phyloP scores from a whole-genome alignment of 139 green algal species.

The Ettlia oleoabundans region DNA sequence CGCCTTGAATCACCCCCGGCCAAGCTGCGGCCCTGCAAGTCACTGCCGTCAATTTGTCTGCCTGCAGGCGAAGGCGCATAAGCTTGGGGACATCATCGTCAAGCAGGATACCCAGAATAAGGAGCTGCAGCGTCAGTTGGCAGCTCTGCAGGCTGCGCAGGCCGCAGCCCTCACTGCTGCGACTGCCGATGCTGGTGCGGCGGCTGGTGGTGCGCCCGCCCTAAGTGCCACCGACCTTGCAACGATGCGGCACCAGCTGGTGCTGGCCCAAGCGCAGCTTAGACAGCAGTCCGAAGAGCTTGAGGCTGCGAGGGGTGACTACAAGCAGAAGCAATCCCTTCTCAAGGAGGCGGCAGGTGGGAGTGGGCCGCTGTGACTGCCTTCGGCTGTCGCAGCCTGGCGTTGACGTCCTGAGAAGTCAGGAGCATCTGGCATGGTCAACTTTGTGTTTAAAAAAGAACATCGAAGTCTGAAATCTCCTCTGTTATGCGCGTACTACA shows the following conservation, averaged over 20 bases:
- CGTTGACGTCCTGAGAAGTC: no score
- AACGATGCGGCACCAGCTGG: conserved; percentile 21
- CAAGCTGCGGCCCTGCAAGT: not conserved
- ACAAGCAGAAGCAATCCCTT: conserved; percentile 5
- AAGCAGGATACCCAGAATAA: conserved; percentile 5
- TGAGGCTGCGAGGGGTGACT: not conserved
- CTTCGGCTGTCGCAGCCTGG: no score
- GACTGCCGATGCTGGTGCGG: not conserved
- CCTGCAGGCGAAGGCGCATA: conserved; percentile 30
- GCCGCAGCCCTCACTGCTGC: conserved; percentile 6
- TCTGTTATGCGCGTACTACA: no score
- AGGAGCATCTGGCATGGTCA: no score
- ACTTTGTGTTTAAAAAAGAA: no score
- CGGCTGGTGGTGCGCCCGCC: no score
- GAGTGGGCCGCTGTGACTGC: no score
- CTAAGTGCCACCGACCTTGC: not conserved
- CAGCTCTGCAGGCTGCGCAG: conserved; percentile 1
- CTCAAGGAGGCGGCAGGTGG: conserved; percentile 32
- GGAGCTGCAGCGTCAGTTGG: conserved; percentile 24
- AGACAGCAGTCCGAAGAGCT: not conserved
- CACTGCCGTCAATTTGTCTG: no score
- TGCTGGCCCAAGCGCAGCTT: conserved; percentile 16
- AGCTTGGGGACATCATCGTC: conserved; percentile 33
- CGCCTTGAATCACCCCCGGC: no score
- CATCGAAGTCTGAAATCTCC: no score